Base-by-base conservation (phyloP, 352 stramenopile genomes). In the Phytophthora megakarya region DNA sequence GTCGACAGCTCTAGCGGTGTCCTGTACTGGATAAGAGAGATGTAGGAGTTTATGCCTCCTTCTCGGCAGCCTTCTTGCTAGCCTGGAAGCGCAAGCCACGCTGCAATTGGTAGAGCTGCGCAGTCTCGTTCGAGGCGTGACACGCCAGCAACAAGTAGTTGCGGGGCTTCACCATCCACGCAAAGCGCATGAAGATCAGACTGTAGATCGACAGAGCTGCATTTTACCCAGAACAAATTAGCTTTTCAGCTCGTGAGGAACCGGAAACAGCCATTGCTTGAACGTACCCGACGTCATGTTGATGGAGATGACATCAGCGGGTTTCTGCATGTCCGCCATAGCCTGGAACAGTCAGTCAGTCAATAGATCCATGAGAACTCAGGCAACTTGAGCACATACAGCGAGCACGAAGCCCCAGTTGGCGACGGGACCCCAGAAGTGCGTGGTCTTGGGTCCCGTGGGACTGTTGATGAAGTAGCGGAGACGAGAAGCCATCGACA, bases 391-490 rank as follows among this genome's bases (percentile, higher is more conserved):
- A 35, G 30, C 8, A 78, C 79, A 44, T 77, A 95, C 86, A 12
- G 88, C 87, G 44, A 89, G 53, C 30, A 96, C 87, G 42, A 96
- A 93, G 58, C 88, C 88, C 88, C 88, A 96, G 75, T 96, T 96
- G 43, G 86, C 86, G 5, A 96, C 78, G 3, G 88, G 88, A 0
- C 88, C 88, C 88, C 87, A 96, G 70, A 96, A 96, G 65, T 95
- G 86, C 33, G 86, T 94, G 21, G 86, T 95, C 78, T 92, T 94
- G 23, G 85, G 86, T 28, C 86, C 86, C 56, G 85, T 94, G 18
- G 84, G 84, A 70, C 83, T 81, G 71, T 92, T 92, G 46, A 93
- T 67, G 55, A 93, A 93, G 51, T 78, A 67, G 37, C 80, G 78
- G 55, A 91, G 59, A 61, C 64, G 63, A 67, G 57, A 46, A n/a